Base-by-base conservation (phyloP, 306 rosid genomes). In the Cyamopsis tetragonoloba region DNA sequence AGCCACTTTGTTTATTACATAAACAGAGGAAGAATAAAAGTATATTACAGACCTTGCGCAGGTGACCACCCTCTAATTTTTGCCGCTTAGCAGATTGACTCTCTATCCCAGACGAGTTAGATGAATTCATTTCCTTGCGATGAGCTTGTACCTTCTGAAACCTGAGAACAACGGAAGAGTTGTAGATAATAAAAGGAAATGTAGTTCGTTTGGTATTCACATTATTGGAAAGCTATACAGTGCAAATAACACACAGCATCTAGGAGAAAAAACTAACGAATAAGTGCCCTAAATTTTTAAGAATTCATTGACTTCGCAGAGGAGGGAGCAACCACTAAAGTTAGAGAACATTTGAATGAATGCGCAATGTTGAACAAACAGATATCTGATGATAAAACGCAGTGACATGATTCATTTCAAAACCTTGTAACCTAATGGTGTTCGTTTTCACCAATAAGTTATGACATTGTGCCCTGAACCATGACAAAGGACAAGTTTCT, bases 1-100 rank as follows among this genome's bases (percentile, higher is more conserved):
- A n/a, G n/a, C 38, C 46, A 35, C 15, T 60, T 65, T 46, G 55
- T 49, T 53, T 62, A 48, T n/a, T 68, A 71, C 66, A 43, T 61
- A 41, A 71, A 62, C 44, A 60, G 42, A 66, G 53, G 24, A 42
- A 30, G 22, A 62, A 46, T 15, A 48, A 30, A 7, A 22, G 19
- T 58, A 53, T 55, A 72, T 63, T 61, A 50, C 62, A 59, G 62
- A 90, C 99, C 97, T 86, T 95, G 30, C 30, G 84, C 70, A 80
- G 82, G 77, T 73, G 85, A 63, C 97, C 99, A 41, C 86, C 85
- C 53, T 95, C 99, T 71, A 95, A 79, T 79, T 88, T 95, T 76
- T 90, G 99, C 59, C 95, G 83, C 86, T 95, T 95, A 55, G 88
- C 65, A 75, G 99, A 87, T 81, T 90, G 97, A 67, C 60, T 80